Evolutionary conservation across 257 asterid species (phyloP).

Genomic region (Solanum ossicruentum): DNA sequence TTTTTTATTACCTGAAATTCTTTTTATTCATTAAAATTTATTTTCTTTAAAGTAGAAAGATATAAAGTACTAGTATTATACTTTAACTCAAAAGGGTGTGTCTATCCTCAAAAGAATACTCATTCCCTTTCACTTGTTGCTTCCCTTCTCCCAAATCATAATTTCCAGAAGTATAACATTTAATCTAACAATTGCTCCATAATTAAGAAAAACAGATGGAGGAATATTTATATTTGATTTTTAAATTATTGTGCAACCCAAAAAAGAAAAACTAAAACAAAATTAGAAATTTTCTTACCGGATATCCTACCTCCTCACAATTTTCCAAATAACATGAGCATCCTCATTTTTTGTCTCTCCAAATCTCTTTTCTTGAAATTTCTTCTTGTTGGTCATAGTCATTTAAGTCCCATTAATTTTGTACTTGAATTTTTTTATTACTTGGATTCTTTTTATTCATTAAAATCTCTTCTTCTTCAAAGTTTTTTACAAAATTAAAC

Average conservation of each 20-base stretch:
- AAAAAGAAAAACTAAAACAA: neutral
- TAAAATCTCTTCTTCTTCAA: too few relatives aligned
- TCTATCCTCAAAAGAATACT: slow-evolving; percentile 23
- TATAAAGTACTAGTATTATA: neutral
- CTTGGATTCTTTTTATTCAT: too few relatives aligned
- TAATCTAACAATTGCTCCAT: neutral
- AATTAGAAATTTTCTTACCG: neutral
- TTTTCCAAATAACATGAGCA: neutral
- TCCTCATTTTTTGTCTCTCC: neutral
- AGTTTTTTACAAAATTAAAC: too few relatives aligned
- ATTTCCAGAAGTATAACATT: neutral
- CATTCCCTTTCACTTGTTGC: neutral
- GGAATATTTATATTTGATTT: neutral
- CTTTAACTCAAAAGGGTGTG: neutral
- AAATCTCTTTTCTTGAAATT: too few relatives aligned
- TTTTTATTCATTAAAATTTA: too few relatives aligned
- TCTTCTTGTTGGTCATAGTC: too few relatives aligned
- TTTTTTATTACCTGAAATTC: too few relatives aligned
- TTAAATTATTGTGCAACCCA: neutral
- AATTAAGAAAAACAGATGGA: neutral
- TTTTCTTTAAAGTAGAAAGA: slow-evolving; percentile 12
- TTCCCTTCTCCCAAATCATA: neutral
- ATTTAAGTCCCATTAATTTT: too few relatives aligned
- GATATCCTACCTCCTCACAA: neutral
- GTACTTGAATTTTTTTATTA: too few relatives aligned